phyloP scores from a whole-genome alignment of 164 flowering plant genomes.

The Stephania cephalantha region DNA sequence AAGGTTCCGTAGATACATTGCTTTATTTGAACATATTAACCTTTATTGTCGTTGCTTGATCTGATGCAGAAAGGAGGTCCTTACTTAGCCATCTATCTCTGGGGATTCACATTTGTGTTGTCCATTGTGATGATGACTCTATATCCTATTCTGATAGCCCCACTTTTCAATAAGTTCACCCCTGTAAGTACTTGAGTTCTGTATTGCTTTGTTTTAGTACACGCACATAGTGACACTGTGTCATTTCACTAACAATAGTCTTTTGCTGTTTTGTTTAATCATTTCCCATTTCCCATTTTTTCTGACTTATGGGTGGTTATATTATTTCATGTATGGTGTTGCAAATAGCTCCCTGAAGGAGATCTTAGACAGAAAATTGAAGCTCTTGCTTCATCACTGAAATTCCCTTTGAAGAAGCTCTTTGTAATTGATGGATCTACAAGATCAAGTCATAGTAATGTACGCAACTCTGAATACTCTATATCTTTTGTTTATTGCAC shows the following conservation, averaged over 20 bases:
- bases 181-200: slow-evolving; percentile 52
- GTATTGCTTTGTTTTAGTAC: background rate
- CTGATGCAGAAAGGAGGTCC: slow-evolving; percentile 91
- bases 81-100: slow-evolving; percentile 89
- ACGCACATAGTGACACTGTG: background rate
- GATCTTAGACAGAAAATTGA: slow-evolving; percentile 73
- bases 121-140: slow-evolving; percentile 95
- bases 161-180: slow-evolving; percentile 96
- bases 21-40: background rate
- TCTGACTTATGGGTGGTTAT: background rate
- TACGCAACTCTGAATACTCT: slow-evolving; percentile 1
- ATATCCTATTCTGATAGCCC: slow-evolving; percentile 89
- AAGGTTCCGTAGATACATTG: background rate
- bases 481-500: background rate
- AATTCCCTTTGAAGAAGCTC: slow-evolving; percentile 89
- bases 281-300: background rate
- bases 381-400: slow-evolving; percentile 79
- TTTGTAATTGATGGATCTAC: slow-evolving; percentile 99
- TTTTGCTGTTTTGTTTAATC: background rate
- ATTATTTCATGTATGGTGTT: background rate
- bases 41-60: slow-evolving; percentile 11
- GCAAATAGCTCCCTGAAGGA: slow-evolving; percentile 31
- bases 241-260: background rate
- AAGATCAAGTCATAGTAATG: slow-evolving; percentile 99
- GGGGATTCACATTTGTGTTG: slow-evolving; percentile 86